Evolutionary conservation across 2,329 filamentous ascomycete species (phyloP).

Genomic region (Microdochium trichocladiopsis): DNA sequence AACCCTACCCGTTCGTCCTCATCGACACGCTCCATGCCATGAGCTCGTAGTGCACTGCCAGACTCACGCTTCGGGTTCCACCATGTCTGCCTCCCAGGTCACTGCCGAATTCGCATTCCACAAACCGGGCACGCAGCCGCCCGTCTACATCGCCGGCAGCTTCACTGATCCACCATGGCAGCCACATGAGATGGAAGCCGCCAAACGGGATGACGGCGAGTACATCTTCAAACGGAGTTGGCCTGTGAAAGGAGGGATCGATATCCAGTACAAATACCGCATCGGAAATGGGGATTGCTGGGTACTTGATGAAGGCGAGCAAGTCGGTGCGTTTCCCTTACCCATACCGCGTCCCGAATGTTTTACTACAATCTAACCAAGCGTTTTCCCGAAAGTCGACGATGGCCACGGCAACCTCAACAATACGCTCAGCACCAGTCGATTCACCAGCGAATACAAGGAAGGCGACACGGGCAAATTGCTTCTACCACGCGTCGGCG

Average conservation of each 20-base stretch:
- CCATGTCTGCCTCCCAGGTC: conserved; percentile 28
- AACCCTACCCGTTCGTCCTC: not conserved
- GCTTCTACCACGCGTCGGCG: conserved; percentile 6
- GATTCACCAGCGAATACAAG: conserved; percentile 5
- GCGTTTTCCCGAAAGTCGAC: conserved; percentile 17
- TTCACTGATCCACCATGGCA: conserved; percentile 63
- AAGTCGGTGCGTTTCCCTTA: conserved; percentile 40
- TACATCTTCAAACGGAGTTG: conserved; percentile 52
- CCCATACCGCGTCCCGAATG: conserved; percentile 8
- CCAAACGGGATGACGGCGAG: conserved; percentile 42
- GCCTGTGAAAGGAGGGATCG: conserved; percentile 44
- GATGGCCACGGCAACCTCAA: conserved; percentile 41
- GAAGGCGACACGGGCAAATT: conserved; percentile 7
- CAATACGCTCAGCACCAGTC: conserved; percentile 32
- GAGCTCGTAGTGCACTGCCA: conserved; percentile 8
- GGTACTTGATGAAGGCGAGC: conserved; percentile 56
- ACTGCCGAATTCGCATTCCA: conserved; percentile 54
- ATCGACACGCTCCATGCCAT: conserved; percentile 3
- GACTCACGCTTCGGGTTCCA: not conserved
- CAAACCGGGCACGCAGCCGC: conserved; percentile 52
- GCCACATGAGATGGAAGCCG: conserved; percentile 56
- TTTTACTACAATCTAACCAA: not conserved
- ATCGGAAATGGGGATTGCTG: conserved; percentile 63
- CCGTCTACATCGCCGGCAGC: conserved; percentile 63
- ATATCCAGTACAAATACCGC: conserved; percentile 71